Evolutionary conservation across 2,329 filamentous ascomycete genomes (phyloP).

Genomic region (Epichloe festucae): DNA sequence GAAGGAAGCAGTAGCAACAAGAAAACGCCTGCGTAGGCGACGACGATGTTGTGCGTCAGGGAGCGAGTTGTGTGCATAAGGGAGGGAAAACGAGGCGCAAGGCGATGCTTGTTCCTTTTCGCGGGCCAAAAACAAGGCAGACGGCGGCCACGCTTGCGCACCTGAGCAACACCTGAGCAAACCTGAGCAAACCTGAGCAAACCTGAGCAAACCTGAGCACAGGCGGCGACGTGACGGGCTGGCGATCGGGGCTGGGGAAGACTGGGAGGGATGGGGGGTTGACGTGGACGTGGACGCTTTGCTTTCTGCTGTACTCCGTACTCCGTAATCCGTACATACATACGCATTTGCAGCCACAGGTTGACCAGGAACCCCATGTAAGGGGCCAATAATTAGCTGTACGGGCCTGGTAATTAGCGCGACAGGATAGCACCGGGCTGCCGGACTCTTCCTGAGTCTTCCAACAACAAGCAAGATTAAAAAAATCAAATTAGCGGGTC

Average conservation of each 20-base stretch:
- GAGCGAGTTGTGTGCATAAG: neutral
- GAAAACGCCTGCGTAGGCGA: neutral
- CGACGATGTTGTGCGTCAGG: neutral
- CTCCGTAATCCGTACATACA: no score
- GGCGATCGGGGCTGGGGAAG: no score
- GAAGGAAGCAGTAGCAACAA: neutral
- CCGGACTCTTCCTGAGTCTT: no score
- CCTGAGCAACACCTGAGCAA: neutral
- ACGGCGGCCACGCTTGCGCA: neutral
- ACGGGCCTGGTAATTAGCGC: no score
- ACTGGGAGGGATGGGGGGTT: no score
- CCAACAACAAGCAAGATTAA: no score
- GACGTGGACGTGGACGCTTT: no score
- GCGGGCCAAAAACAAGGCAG: neutral
- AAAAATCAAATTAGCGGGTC: no score
- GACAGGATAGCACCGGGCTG: no score
- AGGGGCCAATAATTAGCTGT: neutral
- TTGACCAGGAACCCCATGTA: neutral
- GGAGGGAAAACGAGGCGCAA: neutral
- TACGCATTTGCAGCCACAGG: no score
- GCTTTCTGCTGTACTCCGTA: no score
- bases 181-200: neutral
- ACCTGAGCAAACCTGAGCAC: neutral
- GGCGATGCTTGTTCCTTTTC: conserved; percentile 3
- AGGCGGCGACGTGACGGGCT: neutral